Evolutionary conservation across 2,329 filamentous ascomycete species (phyloP).

Genomic region (Aureobasidium leucospermi): DNA sequence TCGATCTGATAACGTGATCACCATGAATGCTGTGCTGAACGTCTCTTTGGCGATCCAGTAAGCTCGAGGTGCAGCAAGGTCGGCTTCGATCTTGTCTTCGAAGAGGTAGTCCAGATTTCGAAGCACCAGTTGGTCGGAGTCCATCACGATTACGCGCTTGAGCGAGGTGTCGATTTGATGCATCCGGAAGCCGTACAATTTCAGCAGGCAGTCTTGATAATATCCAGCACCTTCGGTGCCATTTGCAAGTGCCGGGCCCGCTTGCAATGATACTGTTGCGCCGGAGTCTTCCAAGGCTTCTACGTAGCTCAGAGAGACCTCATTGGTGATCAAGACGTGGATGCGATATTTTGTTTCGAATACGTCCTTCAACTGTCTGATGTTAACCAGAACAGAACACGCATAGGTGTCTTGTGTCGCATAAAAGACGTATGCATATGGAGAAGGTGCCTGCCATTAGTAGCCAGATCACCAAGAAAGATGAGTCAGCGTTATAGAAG

Average conservation of each 20-base stretch:
- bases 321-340: constrained; percentile 20
- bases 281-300: constrained; percentile 15
- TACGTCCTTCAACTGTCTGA: constrained; percentile 20
- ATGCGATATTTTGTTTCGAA: constrained; percentile 20
- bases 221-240: constrained; percentile 15
- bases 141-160: constrained; percentile 21
- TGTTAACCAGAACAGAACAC: constrained; percentile 25
- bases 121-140: constrained; percentile 25
- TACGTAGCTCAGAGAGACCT: constrained; percentile 18
- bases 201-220: constrained; percentile 24
- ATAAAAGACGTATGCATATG: constrained; percentile 25
- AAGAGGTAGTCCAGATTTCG: constrained; percentile 25
- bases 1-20: constrained; percentile 22
- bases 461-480: background rate
- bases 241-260: constrained; percentile 17
- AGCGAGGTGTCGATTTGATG: constrained; percentile 21
- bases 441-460: background rate
- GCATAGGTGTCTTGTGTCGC: constrained; percentile 24
- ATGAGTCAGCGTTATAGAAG: no score
- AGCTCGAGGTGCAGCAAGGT: constrained; percentile 25
- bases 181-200: constrained; percentile 25
- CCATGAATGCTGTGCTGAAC: constrained; percentile 24
- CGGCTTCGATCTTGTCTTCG: constrained; percentile 19
- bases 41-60: constrained; percentile 25
- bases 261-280: constrained; percentile 19